Percentiles rank a stretch among this genome's conserved stretches.
These are phyloP conservation scores for Quercus aquifolioides DNA, from an alignment of 306 rosid genomes.

Conservation along the genomic window DNA sequence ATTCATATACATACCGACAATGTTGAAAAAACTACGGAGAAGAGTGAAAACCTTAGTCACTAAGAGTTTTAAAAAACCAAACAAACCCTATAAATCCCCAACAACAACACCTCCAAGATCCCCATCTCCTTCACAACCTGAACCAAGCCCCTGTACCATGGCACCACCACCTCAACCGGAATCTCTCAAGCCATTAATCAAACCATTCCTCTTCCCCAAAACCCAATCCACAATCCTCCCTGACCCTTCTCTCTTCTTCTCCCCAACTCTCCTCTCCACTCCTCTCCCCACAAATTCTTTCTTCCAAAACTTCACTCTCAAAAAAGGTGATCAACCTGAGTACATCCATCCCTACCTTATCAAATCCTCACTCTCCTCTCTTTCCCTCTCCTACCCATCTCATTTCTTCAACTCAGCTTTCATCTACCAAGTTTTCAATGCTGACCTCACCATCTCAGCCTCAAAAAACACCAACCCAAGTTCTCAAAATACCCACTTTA, in stretches of 20 bases:
- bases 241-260: slow-evolving; percentile 74
- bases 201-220: slow-evolving; percentile 60
- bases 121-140: slow-evolving; percentile 1
- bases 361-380: slow-evolving; percentile 57
- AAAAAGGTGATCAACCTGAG: slow-evolving; percentile 78
- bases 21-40: background rate
- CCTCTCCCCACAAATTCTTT: slow-evolving; percentile 92
- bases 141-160: background rate
- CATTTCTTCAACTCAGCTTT: slow-evolving; percentile 36
- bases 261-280: slow-evolving; percentile 45
- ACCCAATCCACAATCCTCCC: slow-evolving; percentile 69
- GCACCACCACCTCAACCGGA: background rate
- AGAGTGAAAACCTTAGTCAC: slow-evolving; percentile 29
- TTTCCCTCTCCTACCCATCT: slow-evolving; percentile 67
- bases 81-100: slow-evolving; percentile 1
- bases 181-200: background rate
- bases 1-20: background rate
- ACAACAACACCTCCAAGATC: background rate
- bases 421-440: slow-evolving; percentile 49
- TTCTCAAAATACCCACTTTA: slow-evolving; percentile 39
- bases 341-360: slow-evolving; percentile 81
- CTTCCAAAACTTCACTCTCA: slow-evolving; percentile 76
- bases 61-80: slow-evolving; percentile 24
- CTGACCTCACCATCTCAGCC: slow-evolving; percentile 69
- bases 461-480: background rate